Conservation (phyloP, 345 rosid genomes). For the Bretschneidera sinensis region DNA sequence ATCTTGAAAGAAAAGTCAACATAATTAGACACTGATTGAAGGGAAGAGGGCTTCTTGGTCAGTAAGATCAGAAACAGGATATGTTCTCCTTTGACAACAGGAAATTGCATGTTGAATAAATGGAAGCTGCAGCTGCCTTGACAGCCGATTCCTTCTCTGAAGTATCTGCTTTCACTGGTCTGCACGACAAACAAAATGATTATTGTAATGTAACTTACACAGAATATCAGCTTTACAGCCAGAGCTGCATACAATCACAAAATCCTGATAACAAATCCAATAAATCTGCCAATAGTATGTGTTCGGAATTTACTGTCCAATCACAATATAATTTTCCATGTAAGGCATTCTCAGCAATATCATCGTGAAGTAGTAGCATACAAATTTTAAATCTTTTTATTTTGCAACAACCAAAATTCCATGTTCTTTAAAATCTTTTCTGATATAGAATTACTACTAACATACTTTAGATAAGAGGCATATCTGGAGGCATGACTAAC, state of each 20-base stretch:
- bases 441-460: no score
- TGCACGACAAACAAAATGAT: constrained; percentile 18
- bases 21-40: not conserved
- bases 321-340: no score
- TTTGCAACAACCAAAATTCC: no score
- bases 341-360: no score
- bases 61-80: constrained; percentile 48
- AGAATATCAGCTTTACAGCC: not conserved
- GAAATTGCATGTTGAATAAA: constrained; percentile 82
- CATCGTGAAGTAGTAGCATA: no score
- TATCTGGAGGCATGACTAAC: no score
- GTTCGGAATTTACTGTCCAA: not conserved
- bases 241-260: not conserved
- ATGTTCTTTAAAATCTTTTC: no score
- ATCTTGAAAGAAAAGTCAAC: not conserved
- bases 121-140: constrained; percentile 96
- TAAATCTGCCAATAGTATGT: not conserved
- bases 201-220: no score
- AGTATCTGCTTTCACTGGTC: constrained; percentile 39
- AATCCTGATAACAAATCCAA: not conserved
- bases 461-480: no score
- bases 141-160: constrained; percentile 62
- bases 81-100: constrained; percentile 61
- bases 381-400: no score
- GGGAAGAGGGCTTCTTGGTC: not conserved